Evolutionary conservation across 2,329 filamentous ascomycete genomes (phyloP), one percentile per base, ranked within the genome.

Genomic region (Paraphaeosphaeria minitans): DNA sequence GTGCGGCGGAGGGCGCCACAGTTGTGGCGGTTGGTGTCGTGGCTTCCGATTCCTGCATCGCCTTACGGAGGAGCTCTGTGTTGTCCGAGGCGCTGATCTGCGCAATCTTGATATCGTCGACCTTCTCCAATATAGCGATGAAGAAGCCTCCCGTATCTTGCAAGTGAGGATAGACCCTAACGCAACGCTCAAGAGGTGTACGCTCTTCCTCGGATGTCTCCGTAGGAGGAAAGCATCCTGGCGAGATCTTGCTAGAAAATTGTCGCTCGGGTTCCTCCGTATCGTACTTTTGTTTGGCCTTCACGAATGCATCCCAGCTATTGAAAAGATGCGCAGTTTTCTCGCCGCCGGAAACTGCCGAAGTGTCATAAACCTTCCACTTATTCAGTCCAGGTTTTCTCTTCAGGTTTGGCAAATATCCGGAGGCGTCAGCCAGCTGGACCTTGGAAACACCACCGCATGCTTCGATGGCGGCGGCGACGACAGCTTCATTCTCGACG

Each of bases 71-170:
- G 55, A 70, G 70, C 14, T 70, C 64, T 19, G 63, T 58, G 22
- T 70, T 71, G 51, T 67, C 65, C 16, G 71, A 66, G 45, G 66
- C 69, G 52, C 66, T 64, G 12, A 71, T 62, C 50, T 75, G 71
- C 13, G 67, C 62, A 53, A 72, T 64, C 61, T 75, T 76, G 60
- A 75, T 74, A 56, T 97, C 95, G 27, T 87, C 85, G 75, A 89
- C 89, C 84, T 99, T 99, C 81, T 97, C 91, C 19, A 99, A 80
- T 0, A 97, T 93, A 0, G 93, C 90, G 74, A 99, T 97, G 81
- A 99, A 99, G 83, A 99, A 99, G 22, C 90, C 94, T 56, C 95
- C 95, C 3, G 95, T 99, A 70, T 99, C 93, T 78, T 99, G 95
- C 73, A 93, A 85, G 77, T 99, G 95, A 35, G 93, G 91, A 76